Conservation (phyloP, 1,284 basidiomycete species). For the Exobasidium cylindrosporum region DNA sequence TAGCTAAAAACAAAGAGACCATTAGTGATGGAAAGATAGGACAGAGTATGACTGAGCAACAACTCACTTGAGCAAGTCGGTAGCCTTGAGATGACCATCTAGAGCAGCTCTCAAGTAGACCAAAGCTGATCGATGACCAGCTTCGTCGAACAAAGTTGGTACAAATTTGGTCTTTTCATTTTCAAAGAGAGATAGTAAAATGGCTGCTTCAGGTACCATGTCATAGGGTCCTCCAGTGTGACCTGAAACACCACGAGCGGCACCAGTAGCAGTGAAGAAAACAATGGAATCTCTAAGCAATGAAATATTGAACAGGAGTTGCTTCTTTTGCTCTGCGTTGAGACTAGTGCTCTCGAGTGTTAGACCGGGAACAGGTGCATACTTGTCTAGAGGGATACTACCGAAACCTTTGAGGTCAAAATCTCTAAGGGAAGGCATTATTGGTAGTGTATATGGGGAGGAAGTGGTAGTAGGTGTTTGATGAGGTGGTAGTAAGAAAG, state of each 20-base stretch:
- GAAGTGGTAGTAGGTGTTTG: conserved; percentile 5
- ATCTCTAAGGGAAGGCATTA: conserved; percentile 8
- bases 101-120: conserved; percentile 76
- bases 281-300: conserved; percentile 77
- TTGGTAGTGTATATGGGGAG: background rate
- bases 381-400: conserved; percentile 13
- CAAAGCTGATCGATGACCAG: conserved; percentile 80
- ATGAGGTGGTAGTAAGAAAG: background rate
- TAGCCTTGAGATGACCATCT: conserved; percentile 68
- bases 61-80: conserved; percentile 66
- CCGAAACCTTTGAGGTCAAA: conserved; percentile 11
- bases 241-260: conserved; percentile 70
- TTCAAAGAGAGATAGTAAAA: conserved; percentile 70
- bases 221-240: conserved; percentile 77
- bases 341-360: background rate
- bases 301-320: conserved; percentile 59
- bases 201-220: conserved; percentile 75
- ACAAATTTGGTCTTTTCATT: conserved; percentile 58
- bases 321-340: conserved; percentile 13
- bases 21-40: too few relatives aligned
- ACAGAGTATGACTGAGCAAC: too few relatives aligned
- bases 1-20: conserved; percentile 61
- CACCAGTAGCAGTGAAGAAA: conserved; percentile 73
- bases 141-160: conserved; percentile 55
- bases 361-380: conserved; percentile 7